Evolutionary conservation across 2,329 filamentous ascomycete genomes (phyloP), one percentile per base, ranked within the genome.

Genomic region (Daldinia sp.): DNA sequence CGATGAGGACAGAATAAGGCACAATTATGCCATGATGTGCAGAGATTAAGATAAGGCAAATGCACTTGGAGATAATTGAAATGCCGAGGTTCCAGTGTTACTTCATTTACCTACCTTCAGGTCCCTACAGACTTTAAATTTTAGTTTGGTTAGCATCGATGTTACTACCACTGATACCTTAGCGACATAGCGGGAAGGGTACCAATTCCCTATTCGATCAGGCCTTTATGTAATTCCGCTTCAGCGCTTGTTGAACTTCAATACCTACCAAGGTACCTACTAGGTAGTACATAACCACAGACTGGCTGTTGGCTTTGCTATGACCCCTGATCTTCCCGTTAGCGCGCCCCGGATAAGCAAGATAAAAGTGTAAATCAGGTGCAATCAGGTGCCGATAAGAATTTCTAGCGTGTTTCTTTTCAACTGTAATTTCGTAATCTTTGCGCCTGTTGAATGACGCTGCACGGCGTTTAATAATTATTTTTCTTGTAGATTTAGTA

Each of bases 321-420:
- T 15, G 35, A 69, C 68, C 71, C 71, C 69, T 71, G 69, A 73
- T 72, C 54, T 56, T 71, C 59, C 68, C 63, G 66, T 60, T 76
- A 75, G 75, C 68, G 74, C 53, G 61, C 15, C 41, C 13, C 41
- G 30, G 74, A 75, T 75, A 71, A 64, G 68, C 20, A 58, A 28
- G 70, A 74, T 74, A 76, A 74, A 72, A 39, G 33, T 37, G 63
- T 67, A 59, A 62, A 59, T 72, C 68, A 69, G 65, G 68, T 69
- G 66, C 59, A 62, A 59, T 72, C 68, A 69, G 65, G 68, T 69
- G 66, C 59, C 63, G 75, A 78, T 78, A 78, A 77, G 72, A 37
- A 67, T 72, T 73, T 73, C 67, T 57, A 68, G 73, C 68, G 59
- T 56, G 48, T 69, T 69, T 55, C 60, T 67, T 67, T 67, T 63